Percentiles rank a stretch among this genome's conserved stretches.
These are phyloP conservation scores for Suhomyces choctaworum DNA, from an alignment of 1,139 yeast species.

Conservation along the genomic window DNA sequence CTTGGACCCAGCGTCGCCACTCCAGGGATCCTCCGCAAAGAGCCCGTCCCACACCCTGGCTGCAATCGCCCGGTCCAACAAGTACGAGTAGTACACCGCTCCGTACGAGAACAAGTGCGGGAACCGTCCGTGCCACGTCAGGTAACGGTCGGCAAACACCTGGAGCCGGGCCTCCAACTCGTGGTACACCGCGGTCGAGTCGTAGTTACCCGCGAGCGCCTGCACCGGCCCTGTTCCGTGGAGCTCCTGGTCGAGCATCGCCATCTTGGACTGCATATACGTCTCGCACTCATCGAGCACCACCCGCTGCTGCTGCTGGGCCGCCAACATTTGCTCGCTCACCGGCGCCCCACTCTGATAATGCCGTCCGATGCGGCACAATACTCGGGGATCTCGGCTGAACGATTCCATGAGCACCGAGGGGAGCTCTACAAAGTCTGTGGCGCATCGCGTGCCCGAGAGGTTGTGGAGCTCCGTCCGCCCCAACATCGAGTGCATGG, in stretches of 20 bases:
- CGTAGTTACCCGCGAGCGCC: conserved; percentile 23
- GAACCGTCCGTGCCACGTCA: conserved; percentile 92
- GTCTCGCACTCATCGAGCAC: conserved; percentile 71
- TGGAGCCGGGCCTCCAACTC: conserved; percentile 55
- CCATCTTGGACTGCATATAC: conserved; percentile 87
- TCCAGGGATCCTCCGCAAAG: conserved; percentile 69
- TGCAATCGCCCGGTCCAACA: conserved; percentile 92
- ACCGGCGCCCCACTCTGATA: conserved; percentile 66
- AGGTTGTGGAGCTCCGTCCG: conserved; percentile 86
- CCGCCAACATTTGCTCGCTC: conserved; percentile 48
- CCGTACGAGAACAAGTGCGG: conserved; percentile 95
- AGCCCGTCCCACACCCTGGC: conserved; percentile 78
- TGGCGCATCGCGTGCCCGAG: conserved; percentile 92
- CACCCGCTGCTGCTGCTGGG: conserved; percentile 53
- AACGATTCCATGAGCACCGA: conserved; percentile 94
- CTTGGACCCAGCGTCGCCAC: conserved; percentile 69
- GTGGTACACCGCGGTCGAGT: conserved; percentile 64
- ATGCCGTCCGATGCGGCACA: conserved; percentile 73
- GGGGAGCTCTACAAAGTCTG: conserved; percentile 96
- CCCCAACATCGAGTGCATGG: conserved; percentile 97
- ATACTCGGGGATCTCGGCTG: conserved; percentile 77
- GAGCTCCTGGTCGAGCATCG: conserved; percentile 78
- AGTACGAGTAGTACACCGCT: conserved; percentile 87
- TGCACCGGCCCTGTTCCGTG: conserved; percentile 52
- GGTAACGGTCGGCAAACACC: conserved; percentile 60